Conservation (phyloP, 2,329 filamentous ascomycete species). For the Xylariaceae sp. region DNA sequence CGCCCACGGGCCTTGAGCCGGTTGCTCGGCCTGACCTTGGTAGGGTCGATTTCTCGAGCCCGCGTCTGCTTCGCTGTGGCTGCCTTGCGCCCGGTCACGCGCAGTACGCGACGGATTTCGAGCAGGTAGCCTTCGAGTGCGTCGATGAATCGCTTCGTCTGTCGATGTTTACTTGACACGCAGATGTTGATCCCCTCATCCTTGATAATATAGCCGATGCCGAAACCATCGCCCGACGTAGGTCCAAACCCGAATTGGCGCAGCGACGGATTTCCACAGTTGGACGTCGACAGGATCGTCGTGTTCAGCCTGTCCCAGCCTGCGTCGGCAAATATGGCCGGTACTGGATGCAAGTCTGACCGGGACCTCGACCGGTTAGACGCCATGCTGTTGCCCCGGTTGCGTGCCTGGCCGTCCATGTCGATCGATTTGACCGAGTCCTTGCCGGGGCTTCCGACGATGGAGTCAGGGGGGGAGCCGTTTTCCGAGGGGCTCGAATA, state of each 20-base stretch:
- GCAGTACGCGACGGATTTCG: slow-evolving; percentile 79
- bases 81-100: slow-evolving; percentile 53
- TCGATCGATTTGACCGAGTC: slow-evolving; percentile 45
- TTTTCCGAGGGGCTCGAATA: slow-evolving; percentile 56
- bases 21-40: slow-evolving; percentile 30
- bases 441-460: slow-evolving; percentile 48
- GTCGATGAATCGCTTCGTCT: slow-evolving; percentile 86
- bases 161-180: slow-evolving; percentile 86
- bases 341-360: slow-evolving; percentile 50
- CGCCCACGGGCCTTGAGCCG: slow-evolving; percentile 67
- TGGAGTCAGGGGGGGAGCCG: slow-evolving; percentile 40
- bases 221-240: slow-evolving; percentile 88
- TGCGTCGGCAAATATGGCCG: slow-evolving; percentile 75
- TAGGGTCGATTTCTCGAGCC: slow-evolving; percentile 48
- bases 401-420: slow-evolving; percentile 32
- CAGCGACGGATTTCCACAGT: slow-evolving; percentile 92
- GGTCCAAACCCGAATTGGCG: slow-evolving; percentile 96
- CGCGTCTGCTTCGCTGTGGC: slow-evolving; percentile 41
- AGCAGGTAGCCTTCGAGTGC: slow-evolving; percentile 85
- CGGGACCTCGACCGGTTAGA: slow-evolving; percentile 32
- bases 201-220: slow-evolving; percentile 99
- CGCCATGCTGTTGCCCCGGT: slow-evolving; percentile 51
- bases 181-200: slow-evolving; percentile 87
- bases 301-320: slow-evolving; percentile 96
- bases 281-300: slow-evolving; percentile 93